phyloP scores from a whole-genome alignment of 345 rosid species.

The Syzygium jambos region DNA sequence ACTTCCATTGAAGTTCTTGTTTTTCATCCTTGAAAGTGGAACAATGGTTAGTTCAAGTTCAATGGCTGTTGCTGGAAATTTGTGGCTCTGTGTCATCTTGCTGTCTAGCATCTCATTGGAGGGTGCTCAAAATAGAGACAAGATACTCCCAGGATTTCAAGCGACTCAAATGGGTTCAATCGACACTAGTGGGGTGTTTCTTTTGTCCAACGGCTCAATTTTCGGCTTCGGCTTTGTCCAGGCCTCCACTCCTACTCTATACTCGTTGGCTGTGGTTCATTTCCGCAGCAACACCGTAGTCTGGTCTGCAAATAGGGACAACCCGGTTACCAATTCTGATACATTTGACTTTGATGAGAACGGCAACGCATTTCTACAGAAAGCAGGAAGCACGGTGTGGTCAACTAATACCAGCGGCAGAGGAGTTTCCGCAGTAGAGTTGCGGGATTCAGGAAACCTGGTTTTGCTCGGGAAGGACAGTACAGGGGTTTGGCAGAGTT shows the following conservation, averaged over 20 bases:
- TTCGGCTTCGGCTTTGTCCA: slow-evolving; percentile 65
- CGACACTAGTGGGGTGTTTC: slow-evolving; percentile 54
- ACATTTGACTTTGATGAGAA: slow-evolving; percentile 33
- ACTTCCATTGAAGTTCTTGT: neutral
- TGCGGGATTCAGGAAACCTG: slow-evolving; percentile 79
- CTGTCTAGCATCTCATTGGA: slow-evolving; percentile 25
- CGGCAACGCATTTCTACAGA: slow-evolving; percentile 49
- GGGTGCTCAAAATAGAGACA: slow-evolving; percentile 20
- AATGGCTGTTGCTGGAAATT: slow-evolving; percentile 8
- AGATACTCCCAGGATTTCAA: slow-evolving; percentile 31
- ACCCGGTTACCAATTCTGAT: slow-evolving; percentile 61
- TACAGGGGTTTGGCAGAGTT: slow-evolving; percentile 67
- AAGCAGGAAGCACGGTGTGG: slow-evolving; percentile 47
- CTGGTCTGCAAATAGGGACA: slow-evolving; percentile 77
- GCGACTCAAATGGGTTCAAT: slow-evolving; percentile 77
- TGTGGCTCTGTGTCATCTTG: slow-evolving; percentile 16
- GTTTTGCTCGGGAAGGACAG: slow-evolving; percentile 40
- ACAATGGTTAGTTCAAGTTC: neutral
- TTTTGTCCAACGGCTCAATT: slow-evolving; percentile 44
- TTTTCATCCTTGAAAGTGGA: neutral
- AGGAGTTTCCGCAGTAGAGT: slow-evolving; percentile 55
- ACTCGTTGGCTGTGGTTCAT: slow-evolving; percentile 51
- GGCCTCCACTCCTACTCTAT: slow-evolving; percentile 25
- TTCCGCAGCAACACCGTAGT: slow-evolving; percentile 17
- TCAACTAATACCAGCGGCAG: slow-evolving; percentile 28